Evolutionary conservation across 2,329 filamentous ascomycete genomes (phyloP).

Genomic region (Pleurostoma richardsiae): DNA sequence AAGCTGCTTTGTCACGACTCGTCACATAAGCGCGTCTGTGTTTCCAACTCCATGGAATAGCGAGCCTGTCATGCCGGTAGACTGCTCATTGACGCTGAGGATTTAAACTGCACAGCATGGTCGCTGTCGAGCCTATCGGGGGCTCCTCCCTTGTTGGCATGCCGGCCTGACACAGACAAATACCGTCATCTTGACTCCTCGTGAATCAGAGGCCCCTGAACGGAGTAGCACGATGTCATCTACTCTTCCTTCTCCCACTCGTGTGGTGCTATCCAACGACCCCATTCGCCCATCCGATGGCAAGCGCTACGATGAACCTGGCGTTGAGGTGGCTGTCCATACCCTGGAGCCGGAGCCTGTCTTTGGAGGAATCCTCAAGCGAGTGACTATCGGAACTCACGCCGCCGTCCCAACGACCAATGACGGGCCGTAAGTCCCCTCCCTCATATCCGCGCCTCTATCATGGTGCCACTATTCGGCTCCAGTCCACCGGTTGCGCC

Average conservation of each 20-base stretch:
- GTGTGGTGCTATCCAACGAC: slow-evolving; percentile 2
- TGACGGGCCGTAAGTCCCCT: slow-evolving; percentile 12
- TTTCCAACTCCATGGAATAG: too few relatives aligned
- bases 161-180: too few relatives aligned
- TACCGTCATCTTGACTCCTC: too few relatives aligned
- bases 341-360: not conserved
- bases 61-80: too few relatives aligned
- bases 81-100: too few relatives aligned
- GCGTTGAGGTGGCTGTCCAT: slow-evolving; percentile 2
- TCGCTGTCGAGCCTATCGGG: too few relatives aligned
- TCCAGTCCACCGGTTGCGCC: too few relatives aligned
- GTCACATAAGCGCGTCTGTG: too few relatives aligned
- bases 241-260: not conserved
- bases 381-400: slow-evolving; percentile 3
- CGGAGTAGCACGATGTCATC: not conserved
- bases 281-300: not conserved
- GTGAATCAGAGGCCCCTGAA: too few relatives aligned
- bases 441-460: slow-evolving; percentile 16
- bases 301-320: not conserved
- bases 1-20: too few relatives aligned
- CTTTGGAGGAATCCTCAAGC: not conserved
- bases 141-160: too few relatives aligned
- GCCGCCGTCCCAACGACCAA: slow-evolving; percentile 6
- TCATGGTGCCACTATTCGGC: not conserved
- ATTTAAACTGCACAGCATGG: too few relatives aligned